Base-by-base conservation (phyloP, 164 flowering plant genomes). In the Macadamia integrifolia region DNA sequence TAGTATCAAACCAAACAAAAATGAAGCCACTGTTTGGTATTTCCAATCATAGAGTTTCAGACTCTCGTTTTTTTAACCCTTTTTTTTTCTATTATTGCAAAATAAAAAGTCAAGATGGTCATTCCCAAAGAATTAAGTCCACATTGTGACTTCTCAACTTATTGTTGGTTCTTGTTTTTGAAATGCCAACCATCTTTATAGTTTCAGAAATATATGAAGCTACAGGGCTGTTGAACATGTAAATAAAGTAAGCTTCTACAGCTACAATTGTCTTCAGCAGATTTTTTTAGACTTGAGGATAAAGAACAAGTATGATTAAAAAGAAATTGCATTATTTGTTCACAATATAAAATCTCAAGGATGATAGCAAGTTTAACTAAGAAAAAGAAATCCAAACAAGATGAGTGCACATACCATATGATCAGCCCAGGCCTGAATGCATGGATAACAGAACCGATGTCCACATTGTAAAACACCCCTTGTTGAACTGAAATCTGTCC, bases 381-480 rank as follows among this genome's bases (percentile, higher is more conserved):
- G 66, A 15, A 43, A 42, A 46, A 66, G 12, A 42, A 32, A 32
- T 9, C 32, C 44, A n/a, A n/a, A n/a, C n/a, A n/a, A n/a, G n/a
- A n/a, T n/a, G n/a, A 74, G 56, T 69, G 64, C 15, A 43, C 35
- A 11, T 86, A 95, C 98, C 97, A 82, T 81, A 61, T 79, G 84
- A 79, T 88, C 87, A 59, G 96, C 91, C 98, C 98, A 95, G 67
- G 68, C 65, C 75, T 85, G 84, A 68, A 95, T 95, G 85, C 99
- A 95, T 57, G 88, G 74, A 81, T 82, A 95, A 78, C 99, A 95
- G 73, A 92, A 95, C 29, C 94, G 88, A 79, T 95, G 99, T 10
- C 97, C 97, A 74, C 99, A 95, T 31, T 88, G 88, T 77, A 95
- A 81, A 52, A 89, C 74, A 2, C 99, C 99, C 72, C 97, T 84